phyloP scores from a whole-genome alignment of 2,329 filamentous ascomycete genomes.

The Ilyonectria destructans region DNA sequence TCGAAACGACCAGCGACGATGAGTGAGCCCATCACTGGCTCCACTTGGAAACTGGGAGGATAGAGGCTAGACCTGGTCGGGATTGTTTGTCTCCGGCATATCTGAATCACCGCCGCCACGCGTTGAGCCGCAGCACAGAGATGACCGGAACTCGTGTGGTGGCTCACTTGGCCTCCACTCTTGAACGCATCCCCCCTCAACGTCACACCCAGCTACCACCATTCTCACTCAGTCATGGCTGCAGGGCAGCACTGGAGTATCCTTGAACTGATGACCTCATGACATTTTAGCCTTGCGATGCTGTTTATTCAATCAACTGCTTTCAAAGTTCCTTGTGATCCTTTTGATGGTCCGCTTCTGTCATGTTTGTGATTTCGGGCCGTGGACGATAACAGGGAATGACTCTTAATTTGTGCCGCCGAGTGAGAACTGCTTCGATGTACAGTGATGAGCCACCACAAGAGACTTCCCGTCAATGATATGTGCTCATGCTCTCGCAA shows the following conservation, averaged over 20 bases:
- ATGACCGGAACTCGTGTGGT: conserved; percentile 1
- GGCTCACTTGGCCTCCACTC: conserved; percentile 5
- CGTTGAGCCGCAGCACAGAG: background rate
- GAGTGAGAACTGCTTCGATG: background rate
- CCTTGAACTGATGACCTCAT: background rate
- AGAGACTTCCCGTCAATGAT: background rate
- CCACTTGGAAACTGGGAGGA: background rate
- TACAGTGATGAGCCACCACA: background rate
- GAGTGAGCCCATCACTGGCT: conserved; percentile 37
- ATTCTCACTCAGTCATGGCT: background rate
- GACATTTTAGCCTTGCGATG: background rate
- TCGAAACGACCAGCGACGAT: conserved; percentile 58
- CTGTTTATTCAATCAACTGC: background rate
- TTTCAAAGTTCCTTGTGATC: no score
- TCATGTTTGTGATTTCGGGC: background rate
- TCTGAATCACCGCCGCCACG: background rate
- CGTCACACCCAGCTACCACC: background rate
- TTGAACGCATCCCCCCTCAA: background rate
- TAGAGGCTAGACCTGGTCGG: background rate
- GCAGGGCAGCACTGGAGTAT: background rate
- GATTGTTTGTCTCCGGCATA: background rate
- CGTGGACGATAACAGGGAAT: background rate
- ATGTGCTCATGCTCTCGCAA: background rate
- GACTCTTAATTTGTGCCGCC: background rate
- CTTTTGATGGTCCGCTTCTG: background rate